Base-by-base conservation (phyloP, 805 yeast species). In the Yarrowia sp. region DNA sequence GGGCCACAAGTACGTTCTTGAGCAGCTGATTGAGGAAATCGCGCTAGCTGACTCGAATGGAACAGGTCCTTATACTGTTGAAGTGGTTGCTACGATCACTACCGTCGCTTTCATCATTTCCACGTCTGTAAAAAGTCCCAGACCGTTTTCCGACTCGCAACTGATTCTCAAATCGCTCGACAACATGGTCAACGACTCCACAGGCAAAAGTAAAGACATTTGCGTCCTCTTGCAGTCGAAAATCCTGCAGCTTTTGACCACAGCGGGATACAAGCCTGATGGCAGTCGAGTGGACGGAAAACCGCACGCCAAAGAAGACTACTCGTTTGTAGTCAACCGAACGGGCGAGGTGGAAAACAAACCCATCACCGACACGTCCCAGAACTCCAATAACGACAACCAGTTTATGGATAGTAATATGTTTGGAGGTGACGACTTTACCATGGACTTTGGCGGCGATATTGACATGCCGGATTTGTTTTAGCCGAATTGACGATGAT, bases 21-120 rank as follows among this genome's bases (percentile, higher is more conserved):
- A 54, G 17, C 61, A 68, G 35, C 41, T 71, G 36, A 64, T 70
- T 40, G 72, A 70, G 11, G 72, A 69, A 48, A 66, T 71, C 12
- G 69, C 67, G 2, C 48, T 66, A n/a, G 66, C 73, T 1, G 69
- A 70, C 12, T 36, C 65, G 4, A 70, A 70, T 43, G 71, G 73
- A 1, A 64, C 67, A 6, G 64, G 67, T 22, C 65, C 51, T n/a
- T 66, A 67, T 54, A 64, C 68, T 3, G 32, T 70, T 59, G 73
- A 70, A 22, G 69, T 70, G n/a, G 64, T 67, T 0, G 59, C 72
- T 8, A 33, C 67, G 8, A 26, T 70, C 16, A 62, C 69, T 1
- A 43, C 70, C 1, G 67, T 54, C 22, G 63, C 63, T 3, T 58
- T 58, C 41, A 58, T 58, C 40, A 58, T 58, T 11, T 64, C 63